Conservation (phyloP, 2,329 filamentous ascomycete genomes). For the Juglanconis oblonga region DNA sequence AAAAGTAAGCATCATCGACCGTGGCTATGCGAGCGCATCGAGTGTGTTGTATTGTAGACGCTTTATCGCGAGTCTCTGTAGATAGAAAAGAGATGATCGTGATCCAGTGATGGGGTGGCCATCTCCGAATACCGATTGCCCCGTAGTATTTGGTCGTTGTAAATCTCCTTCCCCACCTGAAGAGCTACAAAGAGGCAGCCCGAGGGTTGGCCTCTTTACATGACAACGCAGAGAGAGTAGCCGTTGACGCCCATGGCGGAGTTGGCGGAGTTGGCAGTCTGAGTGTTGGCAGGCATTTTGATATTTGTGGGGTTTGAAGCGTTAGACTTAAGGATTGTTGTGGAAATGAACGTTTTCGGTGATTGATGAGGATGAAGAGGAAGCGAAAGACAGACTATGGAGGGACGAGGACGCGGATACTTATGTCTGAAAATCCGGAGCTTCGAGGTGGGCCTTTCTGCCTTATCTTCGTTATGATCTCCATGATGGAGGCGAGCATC, state of each 20-base stretch:
- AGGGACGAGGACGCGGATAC: conserved; percentile 25
- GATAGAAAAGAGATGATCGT: neutral
- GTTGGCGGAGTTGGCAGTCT: conserved; percentile 25
- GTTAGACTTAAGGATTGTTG: conserved; percentile 14
- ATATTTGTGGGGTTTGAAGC: conserved; percentile 14
- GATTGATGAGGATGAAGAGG: neutral
- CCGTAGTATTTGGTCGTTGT: neutral
- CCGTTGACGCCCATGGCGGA: conserved; percentile 25
- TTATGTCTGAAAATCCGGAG: conserved; percentile 16
- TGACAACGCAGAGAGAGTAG: conserved; percentile 30
- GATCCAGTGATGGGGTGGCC: neutral
- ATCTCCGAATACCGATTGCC: neutral
- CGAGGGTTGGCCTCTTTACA: conserved; percentile 25
- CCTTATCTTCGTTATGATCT: neutral
- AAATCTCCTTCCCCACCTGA: neutral
- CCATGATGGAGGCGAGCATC: neutral
- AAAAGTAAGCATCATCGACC: neutral
- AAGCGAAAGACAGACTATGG: conserved; percentile 17
- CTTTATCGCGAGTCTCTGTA: neutral
- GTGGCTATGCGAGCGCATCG: neutral
- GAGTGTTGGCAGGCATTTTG: conserved; percentile 31
- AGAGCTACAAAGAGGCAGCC: conserved; percentile 10
- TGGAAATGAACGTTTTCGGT: conserved; percentile 16
- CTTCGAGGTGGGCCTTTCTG: neutral
- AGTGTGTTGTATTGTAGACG: neutral